Base-by-base conservation (phyloP, 768 basidiomycete genomes). In the Leccinum obscurum region DNA sequence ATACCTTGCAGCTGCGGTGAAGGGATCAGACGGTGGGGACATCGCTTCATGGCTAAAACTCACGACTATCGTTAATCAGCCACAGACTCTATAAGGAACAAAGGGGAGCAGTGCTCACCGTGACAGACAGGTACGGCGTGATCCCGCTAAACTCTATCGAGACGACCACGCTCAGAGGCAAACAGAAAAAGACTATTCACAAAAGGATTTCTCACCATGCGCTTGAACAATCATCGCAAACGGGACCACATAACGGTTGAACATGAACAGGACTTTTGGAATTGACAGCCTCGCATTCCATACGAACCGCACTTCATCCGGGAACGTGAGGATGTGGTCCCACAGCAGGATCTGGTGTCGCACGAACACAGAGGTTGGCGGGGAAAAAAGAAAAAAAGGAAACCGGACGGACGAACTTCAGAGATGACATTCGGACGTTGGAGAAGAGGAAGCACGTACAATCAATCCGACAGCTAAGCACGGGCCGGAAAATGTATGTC, bases 161-260 rank as follows among this genome's bases (percentile, higher is more conserved):
- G 30, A 30, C 8, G 26, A 26, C 35, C 35, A 37, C 35, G 14
- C 35, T 37, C 14, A 37, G 35, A 37, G 35, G 35, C 35, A 37
- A 37, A 35, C 3, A 37, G 14, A 37, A 37, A 9, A 44, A 11
- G 10, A 46, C 20, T 0, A 20, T 0, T 20, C 2, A 0, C 8
- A 2, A 10, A 46, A 46, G 20, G 44, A 46, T 46, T 37, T 1
- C 74, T 70, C 51, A 77, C 78, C 70, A n/a, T 70, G 62, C 2
- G 68, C 57, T 34, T 72, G 67, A 2, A 70, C 32, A 14, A 76
- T 57, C 66, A 80, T 71, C 3, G 64, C 65, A 6, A 62, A 15
- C 2, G 75, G 74, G 49, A 76, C 72, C 32, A 59, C 5, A 54
- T 77, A 77, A 15, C 76, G 76, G 56, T 74, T 70, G 30, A 76